phyloP scores from a whole-genome alignment of 2,329 filamentous ascomycete species.

The Myriosclerotinia scirpicola region DNA sequence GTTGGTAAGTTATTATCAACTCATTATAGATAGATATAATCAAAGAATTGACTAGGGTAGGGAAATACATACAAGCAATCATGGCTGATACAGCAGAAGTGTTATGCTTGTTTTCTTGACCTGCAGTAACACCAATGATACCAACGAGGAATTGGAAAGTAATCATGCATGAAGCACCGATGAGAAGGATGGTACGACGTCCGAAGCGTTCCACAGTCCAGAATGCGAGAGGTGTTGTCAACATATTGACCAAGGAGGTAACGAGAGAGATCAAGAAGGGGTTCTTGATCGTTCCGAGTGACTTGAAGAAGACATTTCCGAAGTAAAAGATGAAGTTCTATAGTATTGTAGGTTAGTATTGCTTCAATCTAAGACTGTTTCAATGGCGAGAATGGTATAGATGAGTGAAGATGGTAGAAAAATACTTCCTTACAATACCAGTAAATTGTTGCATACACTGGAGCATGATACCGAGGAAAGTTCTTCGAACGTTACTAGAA shows the following conservation, averaged over 20 bases:
- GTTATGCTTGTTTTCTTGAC: constrained; percentile 56
- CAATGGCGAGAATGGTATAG: neutral
- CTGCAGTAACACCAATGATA: constrained; percentile 67
- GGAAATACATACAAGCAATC: constrained; percentile 57
- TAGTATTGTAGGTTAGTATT: neutral
- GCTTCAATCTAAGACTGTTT: neutral
- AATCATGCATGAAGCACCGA: constrained; percentile 78
- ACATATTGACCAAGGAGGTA: constrained; percentile 85
- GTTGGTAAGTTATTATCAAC: constrained; percentile 40
- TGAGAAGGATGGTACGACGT: constrained; percentile 76
- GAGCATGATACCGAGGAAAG: constrained; percentile 68
- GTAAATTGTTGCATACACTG: constrained; percentile 77
- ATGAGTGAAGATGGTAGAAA: neutral
- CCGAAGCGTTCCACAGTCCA: constrained; percentile 83
- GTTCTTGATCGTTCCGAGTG: constrained; percentile 72
- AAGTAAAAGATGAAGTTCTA: constrained; percentile 87
- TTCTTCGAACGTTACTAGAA: constrained; percentile 61
- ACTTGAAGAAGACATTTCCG: constrained; percentile 81
- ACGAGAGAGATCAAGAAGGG: constrained; percentile 81
- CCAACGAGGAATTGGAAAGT: constrained; percentile 84
- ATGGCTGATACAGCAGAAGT: constrained; percentile 60
- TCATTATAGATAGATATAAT: constrained; percentile 69
- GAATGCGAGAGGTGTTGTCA: constrained; percentile 83
- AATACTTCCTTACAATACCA: constrained; percentile 54
- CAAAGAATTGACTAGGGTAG: constrained; percentile 45